Evolutionary conservation across 148 eudicot genomes (phyloP).

Genomic region (Bassia scoparia): DNA sequence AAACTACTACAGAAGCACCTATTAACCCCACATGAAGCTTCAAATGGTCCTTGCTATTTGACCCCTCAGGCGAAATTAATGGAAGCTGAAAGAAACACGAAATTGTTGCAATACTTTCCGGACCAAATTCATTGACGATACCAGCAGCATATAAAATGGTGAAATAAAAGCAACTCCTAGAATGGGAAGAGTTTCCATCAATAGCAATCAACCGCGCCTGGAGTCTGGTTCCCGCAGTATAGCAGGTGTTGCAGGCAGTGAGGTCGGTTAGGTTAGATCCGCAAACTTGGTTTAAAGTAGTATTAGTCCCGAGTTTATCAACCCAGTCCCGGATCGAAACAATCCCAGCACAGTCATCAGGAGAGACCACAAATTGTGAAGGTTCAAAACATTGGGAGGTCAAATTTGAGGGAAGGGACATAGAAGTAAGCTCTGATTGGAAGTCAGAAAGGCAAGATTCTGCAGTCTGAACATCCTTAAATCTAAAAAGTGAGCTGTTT

Average conservation of each 20-base stretch:
- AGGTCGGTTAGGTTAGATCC: slow-evolving; percentile 42
- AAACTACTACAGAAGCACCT: slow-evolving; percentile 42
- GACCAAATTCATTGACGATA: slow-evolving; percentile 56
- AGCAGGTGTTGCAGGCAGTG: slow-evolving; percentile 54
- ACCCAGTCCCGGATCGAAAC: slow-evolving; percentile 46
- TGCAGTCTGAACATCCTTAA: slow-evolving; percentile 50
- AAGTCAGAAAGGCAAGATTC: slow-evolving; percentile 48
- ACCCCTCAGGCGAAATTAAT: slow-evolving; percentile 20
- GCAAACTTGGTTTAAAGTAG: slow-evolving; percentile 46
- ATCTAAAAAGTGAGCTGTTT: slow-evolving; percentile 42
- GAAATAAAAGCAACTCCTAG: slow-evolving; percentile 56
- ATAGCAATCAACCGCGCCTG: slow-evolving; percentile 39
- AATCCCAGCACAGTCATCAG: slow-evolving; percentile 51
- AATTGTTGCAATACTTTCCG: slow-evolving; percentile 46
- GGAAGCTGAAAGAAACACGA: slow-evolving; percentile 49
- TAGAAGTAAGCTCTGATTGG: slow-evolving; percentile 43
- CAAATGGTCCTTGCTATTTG: slow-evolving; percentile 22
- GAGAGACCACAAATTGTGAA: slow-evolving; percentile 45
- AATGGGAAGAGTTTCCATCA: slow-evolving; percentile 60
- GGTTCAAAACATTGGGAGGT: slow-evolving; percentile 53
- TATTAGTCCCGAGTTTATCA: slow-evolving; percentile 38
- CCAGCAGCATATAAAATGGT: slow-evolving; percentile 72
- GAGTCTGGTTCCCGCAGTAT: slow-evolving; percentile 50
- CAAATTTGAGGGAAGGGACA: slow-evolving; percentile 46
- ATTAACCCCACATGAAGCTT: slow-evolving; percentile 42